phyloP scores from a whole-genome alignment of 352 stramenopile genomes.

The Pythium sukuiense region DNA sequence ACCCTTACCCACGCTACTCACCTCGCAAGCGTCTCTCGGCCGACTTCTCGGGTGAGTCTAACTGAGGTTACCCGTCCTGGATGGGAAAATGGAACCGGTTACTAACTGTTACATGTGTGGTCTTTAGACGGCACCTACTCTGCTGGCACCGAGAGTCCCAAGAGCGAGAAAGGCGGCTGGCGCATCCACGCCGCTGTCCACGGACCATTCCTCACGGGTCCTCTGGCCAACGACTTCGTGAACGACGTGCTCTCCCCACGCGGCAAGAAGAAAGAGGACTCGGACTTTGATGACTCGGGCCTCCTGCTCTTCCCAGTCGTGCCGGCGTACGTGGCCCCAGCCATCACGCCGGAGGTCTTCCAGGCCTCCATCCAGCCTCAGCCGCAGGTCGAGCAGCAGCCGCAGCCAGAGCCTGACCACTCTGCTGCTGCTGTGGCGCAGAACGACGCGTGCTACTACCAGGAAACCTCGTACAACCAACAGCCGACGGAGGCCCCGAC shows the following conservation, averaged over 20 bases:
- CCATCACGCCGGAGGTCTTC: slow-evolving; percentile 23
- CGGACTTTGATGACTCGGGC: slow-evolving; percentile 34
- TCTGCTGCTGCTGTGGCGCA: slow-evolving; percentile 2
- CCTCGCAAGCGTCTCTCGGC: slow-evolving; percentile 28
- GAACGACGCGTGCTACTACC: slow-evolving; percentile 16
- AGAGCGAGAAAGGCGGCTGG: slow-evolving; percentile 33
- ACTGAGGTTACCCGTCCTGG: no score
- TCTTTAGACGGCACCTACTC: slow-evolving; percentile 38
- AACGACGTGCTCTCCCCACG: slow-evolving; percentile 36
- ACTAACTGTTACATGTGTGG: not conserved
- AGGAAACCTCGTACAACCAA: slow-evolving; percentile 5
- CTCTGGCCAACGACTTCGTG: slow-evolving; percentile 35
- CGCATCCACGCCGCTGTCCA: slow-evolving; percentile 32
- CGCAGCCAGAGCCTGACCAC: slow-evolving; percentile 20
- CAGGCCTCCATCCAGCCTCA: slow-evolving; percentile 23
- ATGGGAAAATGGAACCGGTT: not conserved
- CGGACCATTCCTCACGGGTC: slow-evolving; percentile 42
- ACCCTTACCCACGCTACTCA: slow-evolving; percentile 28
- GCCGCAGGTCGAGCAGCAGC: slow-evolving; percentile 6
- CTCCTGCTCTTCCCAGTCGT: slow-evolving; percentile 38
- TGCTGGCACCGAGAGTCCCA: slow-evolving; percentile 34
- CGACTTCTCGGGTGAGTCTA: slow-evolving; percentile 24
- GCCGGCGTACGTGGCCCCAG: slow-evolving; percentile 28
- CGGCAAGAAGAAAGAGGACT: slow-evolving; percentile 25
- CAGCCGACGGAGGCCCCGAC: not conserved